A percentile compares a stretch with the other conserved stretches of the same genome.
Conservation (phyloP, 2,329 filamentous ascomycete genomes). For the Huntiella decipiens region DNA sequence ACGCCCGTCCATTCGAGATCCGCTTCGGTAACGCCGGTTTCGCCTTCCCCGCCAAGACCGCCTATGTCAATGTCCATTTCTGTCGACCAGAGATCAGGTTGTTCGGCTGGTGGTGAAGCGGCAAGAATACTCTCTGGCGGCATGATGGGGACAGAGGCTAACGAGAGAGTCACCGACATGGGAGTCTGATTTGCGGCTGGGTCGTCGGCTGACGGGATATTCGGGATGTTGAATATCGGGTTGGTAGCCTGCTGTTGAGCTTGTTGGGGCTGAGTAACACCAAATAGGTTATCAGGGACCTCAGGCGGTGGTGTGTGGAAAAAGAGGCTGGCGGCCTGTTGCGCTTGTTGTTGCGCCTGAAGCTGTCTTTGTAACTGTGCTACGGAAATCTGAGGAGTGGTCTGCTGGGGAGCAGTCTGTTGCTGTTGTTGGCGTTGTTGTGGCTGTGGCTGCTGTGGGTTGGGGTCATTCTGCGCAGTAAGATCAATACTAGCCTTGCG, state of each 20-base stretch:
- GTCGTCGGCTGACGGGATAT: not conserved
- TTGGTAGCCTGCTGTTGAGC: not conserved
- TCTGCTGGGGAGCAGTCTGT: not conserved
- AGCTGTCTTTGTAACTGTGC: constrained; percentile 20
- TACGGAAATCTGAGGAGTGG: constrained; percentile 13
- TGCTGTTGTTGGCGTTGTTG: not conserved
- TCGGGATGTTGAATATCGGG: not conserved
- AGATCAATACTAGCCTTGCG: constrained; percentile 69
- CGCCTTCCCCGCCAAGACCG: not conserved
- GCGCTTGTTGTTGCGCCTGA: constrained; percentile 7
- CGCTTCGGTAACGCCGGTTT: constrained; percentile 11
- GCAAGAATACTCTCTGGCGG: constrained; percentile 4
- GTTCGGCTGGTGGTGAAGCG: constrained; percentile 26
- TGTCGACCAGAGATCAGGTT: constrained; percentile 20
- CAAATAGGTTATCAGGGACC: constrained; percentile 5
- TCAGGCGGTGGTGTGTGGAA: constrained; percentile 36
- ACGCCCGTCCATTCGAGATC: constrained; percentile 36
- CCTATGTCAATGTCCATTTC: constrained; percentile 20
- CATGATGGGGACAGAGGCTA: constrained; percentile 3
- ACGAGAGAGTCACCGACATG: constrained; percentile 1
- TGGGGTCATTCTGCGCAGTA: constrained; percentile 18
- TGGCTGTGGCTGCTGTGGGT: not conserved
- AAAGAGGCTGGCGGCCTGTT: constrained; percentile 16
- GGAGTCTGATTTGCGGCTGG: not conserved
- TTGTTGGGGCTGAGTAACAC: not conserved